phyloP scores from a whole-genome alignment of 805 yeast species.

The Monosporozyma unispora region DNA sequence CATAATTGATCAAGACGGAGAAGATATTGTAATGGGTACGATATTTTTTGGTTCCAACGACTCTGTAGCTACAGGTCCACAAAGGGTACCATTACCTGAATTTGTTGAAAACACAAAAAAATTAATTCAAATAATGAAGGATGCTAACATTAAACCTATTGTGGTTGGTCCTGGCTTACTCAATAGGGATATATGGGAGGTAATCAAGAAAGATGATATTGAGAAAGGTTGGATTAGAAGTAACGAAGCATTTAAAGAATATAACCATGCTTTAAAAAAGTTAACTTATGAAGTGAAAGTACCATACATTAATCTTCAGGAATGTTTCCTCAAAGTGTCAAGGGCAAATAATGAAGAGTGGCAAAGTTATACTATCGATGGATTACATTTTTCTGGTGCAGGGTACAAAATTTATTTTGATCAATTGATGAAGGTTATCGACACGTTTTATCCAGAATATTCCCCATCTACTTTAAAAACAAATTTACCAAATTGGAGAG shows the following conservation, averaged over 20 bases:
- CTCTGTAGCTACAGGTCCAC: conserved; percentile 38
- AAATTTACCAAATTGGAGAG: conserved; percentile 37
- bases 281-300: conserved; percentile 40
- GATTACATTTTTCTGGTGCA: conserved; percentile 50
- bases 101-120: conserved; percentile 40
- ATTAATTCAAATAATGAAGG: conserved; percentile 35
- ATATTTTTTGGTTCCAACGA: conserved; percentile 83
- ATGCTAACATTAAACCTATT: conserved; percentile 41
- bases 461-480: conserved; percentile 33
- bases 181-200: conserved; percentile 38
- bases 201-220: conserved; percentile 27
- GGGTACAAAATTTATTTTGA: conserved; percentile 45
- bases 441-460: conserved; percentile 39
- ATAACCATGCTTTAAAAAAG: conserved; percentile 41
- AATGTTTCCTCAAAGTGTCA: conserved; percentile 35
- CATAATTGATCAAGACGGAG: conserved; percentile 42
- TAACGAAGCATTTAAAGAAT: conserved; percentile 37
- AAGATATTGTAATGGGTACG: conserved; percentile 38
- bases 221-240: conserved; percentile 37
- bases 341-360: conserved; percentile 33
- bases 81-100: conserved; percentile 43
- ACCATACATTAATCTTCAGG: conserved; percentile 51
- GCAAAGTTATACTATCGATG: conserved; percentile 40
- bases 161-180: conserved; percentile 57
- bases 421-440: conserved; percentile 35